A percentile compares a stretch with the other conserved stretches of the same genome.
These are phyloP conservation scores for Iris pallida DNA, from an alignment of 116 monocot species.

Conservation along the genomic window DNA sequence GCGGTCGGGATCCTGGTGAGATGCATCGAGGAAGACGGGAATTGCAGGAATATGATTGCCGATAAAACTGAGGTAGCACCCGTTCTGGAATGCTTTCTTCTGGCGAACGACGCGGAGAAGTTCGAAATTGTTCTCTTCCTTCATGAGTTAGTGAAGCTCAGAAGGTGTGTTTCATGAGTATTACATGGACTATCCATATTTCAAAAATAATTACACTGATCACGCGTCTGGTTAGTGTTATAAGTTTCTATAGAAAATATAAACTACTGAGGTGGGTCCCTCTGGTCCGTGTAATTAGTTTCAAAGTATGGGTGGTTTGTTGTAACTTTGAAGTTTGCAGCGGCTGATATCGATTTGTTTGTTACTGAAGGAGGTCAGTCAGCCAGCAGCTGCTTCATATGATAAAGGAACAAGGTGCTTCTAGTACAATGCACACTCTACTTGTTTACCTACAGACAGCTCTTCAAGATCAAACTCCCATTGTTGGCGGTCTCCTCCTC, in stretches of 20 bases:
- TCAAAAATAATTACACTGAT: too few species aligned
- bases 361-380: slow-evolving; percentile 20
- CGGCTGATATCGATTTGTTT: too few species aligned
- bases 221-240: too few species aligned
- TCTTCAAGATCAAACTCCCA: slow-evolving; percentile 37
- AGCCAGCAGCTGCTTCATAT: slow-evolving; percentile 34
- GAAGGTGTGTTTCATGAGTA: too few species aligned
- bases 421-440: slow-evolving; percentile 51
- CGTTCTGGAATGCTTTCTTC: slow-evolving; percentile 36
- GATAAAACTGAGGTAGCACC: slow-evolving; percentile 27
- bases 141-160: slow-evolving; percentile 43
- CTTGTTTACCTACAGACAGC: slow-evolving; percentile 45
- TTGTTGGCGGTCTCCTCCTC: slow-evolving; percentile 48
- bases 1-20: slow-evolving; percentile 41
- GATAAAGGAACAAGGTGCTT: slow-evolving; percentile 38
- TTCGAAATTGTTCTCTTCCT: slow-evolving; percentile 44
- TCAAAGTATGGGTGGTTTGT: too few species aligned
- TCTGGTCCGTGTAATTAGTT: too few species aligned
- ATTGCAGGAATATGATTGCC: slow-evolving; percentile 35
- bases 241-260: too few species aligned
- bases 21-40: slow-evolving; percentile 47
- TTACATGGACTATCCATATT: too few species aligned
- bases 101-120: slow-evolving; percentile 23
- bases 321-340: too few species aligned
- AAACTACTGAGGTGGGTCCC: too few species aligned